Conservation (phyloP, 1,284 basidiomycete genomes). For the Meira miltonrushii region DNA sequence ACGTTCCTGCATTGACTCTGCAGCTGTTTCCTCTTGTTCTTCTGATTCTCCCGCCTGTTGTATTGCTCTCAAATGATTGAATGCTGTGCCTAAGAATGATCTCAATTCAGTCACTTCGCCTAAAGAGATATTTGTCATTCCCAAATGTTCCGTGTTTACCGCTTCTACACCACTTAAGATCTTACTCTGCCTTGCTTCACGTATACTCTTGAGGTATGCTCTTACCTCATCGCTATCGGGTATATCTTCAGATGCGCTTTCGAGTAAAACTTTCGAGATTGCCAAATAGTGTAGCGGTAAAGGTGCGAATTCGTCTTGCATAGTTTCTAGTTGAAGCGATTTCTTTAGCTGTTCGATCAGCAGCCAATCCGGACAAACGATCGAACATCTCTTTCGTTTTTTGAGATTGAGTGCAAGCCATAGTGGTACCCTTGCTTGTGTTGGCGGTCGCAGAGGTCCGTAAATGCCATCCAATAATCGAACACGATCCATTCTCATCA, state of each 20-base stretch:
- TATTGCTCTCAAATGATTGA: slow-evolving; percentile 32
- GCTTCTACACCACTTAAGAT: slow-evolving; percentile 69
- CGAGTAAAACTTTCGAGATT: slow-evolving; percentile 78
- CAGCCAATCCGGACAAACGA: slow-evolving; percentile 84
- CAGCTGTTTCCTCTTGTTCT: slow-evolving; percentile 4
- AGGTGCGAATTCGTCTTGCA: slow-evolving; percentile 39
- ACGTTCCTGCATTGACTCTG: slow-evolving; percentile 1
- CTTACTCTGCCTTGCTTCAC: slow-evolving; percentile 90
- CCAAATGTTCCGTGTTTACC: slow-evolving; percentile 58
- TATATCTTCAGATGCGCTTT: slow-evolving; percentile 84
- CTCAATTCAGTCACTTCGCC: slow-evolving; percentile 46
- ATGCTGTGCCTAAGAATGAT: slow-evolving; percentile 43
- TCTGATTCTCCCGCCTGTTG: slow-evolving; percentile 7
- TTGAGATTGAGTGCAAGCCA: slow-evolving; percentile 95
- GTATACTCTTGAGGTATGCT: slow-evolving; percentile 81
- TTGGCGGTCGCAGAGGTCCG: slow-evolving; percentile 84
- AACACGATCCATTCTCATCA: slow-evolving; percentile 41
- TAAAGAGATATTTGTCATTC: slow-evolving; percentile 50
- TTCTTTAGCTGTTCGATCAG: slow-evolving; percentile 75
- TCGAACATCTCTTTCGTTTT: slow-evolving; percentile 84
- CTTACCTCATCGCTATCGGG: slow-evolving; percentile 74
- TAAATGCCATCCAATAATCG: slow-evolving; percentile 57
- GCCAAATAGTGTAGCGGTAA: slow-evolving; percentile 73
- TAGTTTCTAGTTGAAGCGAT: slow-evolving; percentile 47
- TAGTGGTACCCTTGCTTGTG: slow-evolving; percentile 73